A percentile compares a stretch with the other conserved stretches of the same genome.
phyloP scores from a whole-genome alignment of 192 early-diverging fungal genomes.

The Coemansia sp. region DNA sequence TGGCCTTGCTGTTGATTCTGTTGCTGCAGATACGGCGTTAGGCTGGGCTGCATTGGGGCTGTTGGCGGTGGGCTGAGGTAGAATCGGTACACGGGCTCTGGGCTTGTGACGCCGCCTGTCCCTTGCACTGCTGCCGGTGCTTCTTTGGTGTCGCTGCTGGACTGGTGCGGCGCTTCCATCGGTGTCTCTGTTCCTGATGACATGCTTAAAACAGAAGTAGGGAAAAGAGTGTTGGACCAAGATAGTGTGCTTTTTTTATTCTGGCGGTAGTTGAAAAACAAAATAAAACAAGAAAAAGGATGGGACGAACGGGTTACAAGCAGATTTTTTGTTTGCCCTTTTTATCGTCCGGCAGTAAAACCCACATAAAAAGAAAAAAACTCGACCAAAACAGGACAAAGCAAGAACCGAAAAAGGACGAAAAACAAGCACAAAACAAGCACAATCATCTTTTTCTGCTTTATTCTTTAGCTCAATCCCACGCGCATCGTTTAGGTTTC shows the following conservation, averaged over 20 bases:
- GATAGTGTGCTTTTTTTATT: too few relatives aligned
- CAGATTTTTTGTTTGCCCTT: neutral
- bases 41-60: conserved; percentile 16
- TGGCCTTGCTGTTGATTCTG: conserved; percentile 1
- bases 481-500: neutral
- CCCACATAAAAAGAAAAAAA: neutral
- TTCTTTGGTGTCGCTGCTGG: conserved; percentile 9
- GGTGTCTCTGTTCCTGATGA: conserved; percentile 40
- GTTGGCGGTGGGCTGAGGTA: conserved; percentile 48
- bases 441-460: neutral
- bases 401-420: neutral
- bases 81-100: conserved; percentile 49
- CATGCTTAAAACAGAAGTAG: conserved; percentile 9
- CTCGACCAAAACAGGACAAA: neutral
- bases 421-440: neutral
- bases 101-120: conserved; percentile 11
- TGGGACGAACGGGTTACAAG: neutral
- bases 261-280: conserved; percentile 8
- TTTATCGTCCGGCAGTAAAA: conserved; percentile 2
- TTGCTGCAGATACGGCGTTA: conserved; percentile 6
- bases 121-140: neutral
- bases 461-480: neutral
- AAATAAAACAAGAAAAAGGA: neutral
- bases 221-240: neutral
- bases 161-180: conserved; percentile 18